These are phyloP conservation scores for Fagus crenata DNA, from an alignment of 306 rosid genomes.

Conservation along the genomic window DNA sequence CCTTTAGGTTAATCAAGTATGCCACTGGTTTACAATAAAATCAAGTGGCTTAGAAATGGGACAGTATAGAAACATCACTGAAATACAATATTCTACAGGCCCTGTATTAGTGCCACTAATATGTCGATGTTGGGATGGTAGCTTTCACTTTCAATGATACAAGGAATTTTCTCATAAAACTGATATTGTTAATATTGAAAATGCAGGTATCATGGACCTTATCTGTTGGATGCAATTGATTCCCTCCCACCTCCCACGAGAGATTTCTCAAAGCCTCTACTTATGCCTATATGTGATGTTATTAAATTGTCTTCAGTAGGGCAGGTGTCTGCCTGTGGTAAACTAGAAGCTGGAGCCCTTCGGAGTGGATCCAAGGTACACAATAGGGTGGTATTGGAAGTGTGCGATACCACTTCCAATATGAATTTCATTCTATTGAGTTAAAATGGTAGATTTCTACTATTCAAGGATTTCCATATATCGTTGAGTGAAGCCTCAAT, in stretches of 20 bases:
- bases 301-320: conserved; percentile 64
- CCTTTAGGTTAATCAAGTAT: neutral
- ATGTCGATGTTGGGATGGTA: neutral
- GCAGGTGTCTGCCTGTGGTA: conserved; percentile 88
- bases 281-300: conserved; percentile 93
- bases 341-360: conserved; percentile 97
- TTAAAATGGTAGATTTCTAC: conserved; percentile 3
- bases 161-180: neutral
- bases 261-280: conserved; percentile 81
- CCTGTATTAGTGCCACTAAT: neutral
- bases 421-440: conserved; percentile 4
- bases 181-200: conserved; percentile 21
- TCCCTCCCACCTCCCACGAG: conserved; percentile 79
- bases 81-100: neutral
- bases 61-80: neutral
- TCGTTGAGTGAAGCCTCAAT: neutral
- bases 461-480: neutral
- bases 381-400: conserved; percentile 14
- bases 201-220: conserved; percentile 83
- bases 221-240: conserved; percentile 83
- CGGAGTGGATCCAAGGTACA: conserved; percentile 82
- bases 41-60: neutral
- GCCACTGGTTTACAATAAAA: neutral
- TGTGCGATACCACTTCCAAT: neutral
- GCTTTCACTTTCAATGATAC: neutral